phyloP scores from a whole-genome alignment of 805 yeast genomes.

The Komagataella phaffii region DNA sequence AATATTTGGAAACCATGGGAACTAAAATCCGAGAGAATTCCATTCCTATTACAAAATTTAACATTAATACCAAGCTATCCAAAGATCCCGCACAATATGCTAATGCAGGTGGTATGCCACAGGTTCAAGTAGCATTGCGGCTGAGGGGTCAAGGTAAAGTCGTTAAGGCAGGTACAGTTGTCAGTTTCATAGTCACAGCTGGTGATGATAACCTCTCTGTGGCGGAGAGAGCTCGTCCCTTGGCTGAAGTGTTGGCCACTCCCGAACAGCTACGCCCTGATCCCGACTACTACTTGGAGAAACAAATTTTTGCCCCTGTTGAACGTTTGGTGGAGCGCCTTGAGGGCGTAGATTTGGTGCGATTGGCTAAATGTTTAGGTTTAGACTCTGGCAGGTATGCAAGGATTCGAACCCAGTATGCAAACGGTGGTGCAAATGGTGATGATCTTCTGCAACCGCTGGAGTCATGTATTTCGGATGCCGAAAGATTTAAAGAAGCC shows the following conservation, averaged over 20 bases:
- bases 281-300: conserved; percentile 64
- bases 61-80: conserved; percentile 77
- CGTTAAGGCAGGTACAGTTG: conserved; percentile 79
- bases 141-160: conserved; percentile 74
- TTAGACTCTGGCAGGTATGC: conserved; percentile 57
- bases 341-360: conserved; percentile 73
- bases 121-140: conserved; percentile 80
- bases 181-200: conserved; percentile 69
- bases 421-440: conserved; percentile 11
- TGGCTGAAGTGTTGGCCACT: conserved; percentile 54
- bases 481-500: conserved; percentile 66
- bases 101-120: conserved; percentile 71
- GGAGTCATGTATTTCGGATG: conserved; percentile 69
- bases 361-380: conserved; percentile 68
- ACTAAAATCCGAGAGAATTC: conserved; percentile 44
- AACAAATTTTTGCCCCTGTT: conserved; percentile 84
- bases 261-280: conserved; percentile 50
- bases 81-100: conserved; percentile 84
- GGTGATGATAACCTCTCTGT: conserved; percentile 28
- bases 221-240: conserved; percentile 77
- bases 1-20: conserved; percentile 50
- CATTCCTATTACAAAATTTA: conserved; percentile 51
- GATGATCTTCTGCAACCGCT: conserved; percentile 48
- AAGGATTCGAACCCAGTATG: conserved; percentile 17
- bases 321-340: conserved; percentile 76